phyloP scores from a whole-genome alignment of 169 alveolate species.

The Eimeria sp. region DNA sequence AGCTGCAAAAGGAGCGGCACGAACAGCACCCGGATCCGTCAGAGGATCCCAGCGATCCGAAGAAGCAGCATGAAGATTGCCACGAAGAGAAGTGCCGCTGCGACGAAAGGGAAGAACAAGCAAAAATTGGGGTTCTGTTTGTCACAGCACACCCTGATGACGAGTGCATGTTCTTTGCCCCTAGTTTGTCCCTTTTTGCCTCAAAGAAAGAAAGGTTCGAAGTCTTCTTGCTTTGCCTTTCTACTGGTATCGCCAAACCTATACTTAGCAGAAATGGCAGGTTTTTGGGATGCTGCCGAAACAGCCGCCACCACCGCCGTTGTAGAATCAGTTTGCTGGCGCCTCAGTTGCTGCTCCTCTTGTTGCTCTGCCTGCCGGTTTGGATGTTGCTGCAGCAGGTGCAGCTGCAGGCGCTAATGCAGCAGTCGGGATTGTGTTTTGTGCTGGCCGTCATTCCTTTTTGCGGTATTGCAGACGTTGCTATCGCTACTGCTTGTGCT shows the following conservation, averaged over 20 bases:
- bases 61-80: not conserved
- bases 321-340: not conserved
- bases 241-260: slow-evolving; percentile 43
- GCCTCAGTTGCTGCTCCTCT: slow-evolving; percentile 36
- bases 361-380: not conserved
- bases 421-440: not conserved
- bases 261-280: too few relatives aligned
- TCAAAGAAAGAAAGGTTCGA: slow-evolving; percentile 2
- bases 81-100: slow-evolving; percentile 1
- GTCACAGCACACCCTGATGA: slow-evolving; percentile 81
- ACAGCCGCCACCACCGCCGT: too few relatives aligned
- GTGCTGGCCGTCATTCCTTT: not conserved
- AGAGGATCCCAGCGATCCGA: not conserved
- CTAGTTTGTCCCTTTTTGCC: slow-evolving; percentile 43
- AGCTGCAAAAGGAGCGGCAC: slow-evolving; percentile 6
- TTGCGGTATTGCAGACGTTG: not conserved
- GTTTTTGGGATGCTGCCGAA: too few relatives aligned
- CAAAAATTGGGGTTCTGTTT: slow-evolving; percentile 25
- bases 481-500: not conserved
- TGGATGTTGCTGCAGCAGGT: not conserved
- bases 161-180: slow-evolving; percentile 77
- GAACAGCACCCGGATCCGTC: not conserved
- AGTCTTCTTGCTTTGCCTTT: slow-evolving; percentile 65
- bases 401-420: not conserved
- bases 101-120: slow-evolving; percentile 13